phyloP scores from a whole-genome alignment of 148 eudicot genomes.

The Nepenthes gracilis region DNA sequence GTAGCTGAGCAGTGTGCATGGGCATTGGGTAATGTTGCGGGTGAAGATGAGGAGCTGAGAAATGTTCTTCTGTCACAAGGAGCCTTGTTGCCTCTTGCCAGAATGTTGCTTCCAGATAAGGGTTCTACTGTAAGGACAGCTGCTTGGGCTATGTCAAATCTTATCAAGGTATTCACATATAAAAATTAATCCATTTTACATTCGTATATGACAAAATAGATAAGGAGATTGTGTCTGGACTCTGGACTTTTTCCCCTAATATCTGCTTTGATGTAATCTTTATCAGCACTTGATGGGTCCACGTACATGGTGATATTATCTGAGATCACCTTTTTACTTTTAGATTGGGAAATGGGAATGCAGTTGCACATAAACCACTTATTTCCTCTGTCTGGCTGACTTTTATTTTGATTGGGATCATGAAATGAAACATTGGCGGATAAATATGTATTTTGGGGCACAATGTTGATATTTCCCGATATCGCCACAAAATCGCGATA shows the following conservation, averaged over 20 bases:
- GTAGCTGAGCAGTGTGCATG: constrained; percentile 99
- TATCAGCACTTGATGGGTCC: too few species aligned
- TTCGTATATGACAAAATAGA: neutral
- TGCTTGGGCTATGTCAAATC: constrained; percentile 97
- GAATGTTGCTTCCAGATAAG: constrained; percentile 90
- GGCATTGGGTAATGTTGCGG: constrained; percentile 99
- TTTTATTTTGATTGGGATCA: too few species aligned
- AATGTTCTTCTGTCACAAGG: constrained; percentile 77
- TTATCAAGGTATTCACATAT: constrained; percentile 62
- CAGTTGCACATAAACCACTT: too few species aligned
- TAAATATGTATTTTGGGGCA: too few species aligned
- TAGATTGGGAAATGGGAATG: too few species aligned
- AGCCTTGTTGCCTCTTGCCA: constrained; percentile 80
- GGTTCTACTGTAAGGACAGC: constrained; percentile 93
- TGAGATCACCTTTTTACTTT: too few species aligned
- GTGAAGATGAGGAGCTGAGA: constrained; percentile 93
- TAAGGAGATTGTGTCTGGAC: neutral
- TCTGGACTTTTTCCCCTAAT: neutral
- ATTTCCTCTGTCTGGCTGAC: too few species aligned
- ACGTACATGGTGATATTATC: too few species aligned
- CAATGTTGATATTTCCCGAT: too few species aligned
- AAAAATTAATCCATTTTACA: neutral
- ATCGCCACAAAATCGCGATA: too few species aligned
- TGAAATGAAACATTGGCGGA: too few species aligned
- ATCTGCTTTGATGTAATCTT: too few species aligned